phyloP scores from a whole-genome alignment of 225 moss, liverwort and hornwort genomes.

The Bryum argenteum region DNA sequence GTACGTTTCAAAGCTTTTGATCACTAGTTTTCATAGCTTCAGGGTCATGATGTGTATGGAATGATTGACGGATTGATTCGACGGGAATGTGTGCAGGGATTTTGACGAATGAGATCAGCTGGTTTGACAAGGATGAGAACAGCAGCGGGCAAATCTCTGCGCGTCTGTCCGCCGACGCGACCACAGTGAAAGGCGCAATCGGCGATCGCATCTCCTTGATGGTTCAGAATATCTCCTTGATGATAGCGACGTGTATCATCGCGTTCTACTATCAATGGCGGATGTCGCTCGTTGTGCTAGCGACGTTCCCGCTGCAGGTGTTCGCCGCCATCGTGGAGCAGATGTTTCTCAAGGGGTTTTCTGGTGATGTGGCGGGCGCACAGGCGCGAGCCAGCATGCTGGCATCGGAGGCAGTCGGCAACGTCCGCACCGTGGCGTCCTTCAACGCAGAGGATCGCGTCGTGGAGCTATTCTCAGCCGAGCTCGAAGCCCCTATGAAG shows the following conservation, averaged over 20 bases:
- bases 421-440: conserved; percentile 67
- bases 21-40: neutral
- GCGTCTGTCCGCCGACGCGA: conserved; percentile 61
- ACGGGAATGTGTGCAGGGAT: conserved; percentile 33
- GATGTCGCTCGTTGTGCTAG: conserved; percentile 58
- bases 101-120: conserved; percentile 60
- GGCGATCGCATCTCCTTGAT: conserved; percentile 60
- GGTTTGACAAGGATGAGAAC: conserved; percentile 65
- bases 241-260: conserved; percentile 53
- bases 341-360: conserved; percentile 67
- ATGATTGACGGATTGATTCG: neutral
- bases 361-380: conserved; percentile 60
- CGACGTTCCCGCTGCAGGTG: conserved; percentile 60
- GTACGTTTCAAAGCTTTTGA: neutral
- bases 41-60: neutral
- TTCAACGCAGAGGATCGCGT: conserved; percentile 65
- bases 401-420: conserved; percentile 57
- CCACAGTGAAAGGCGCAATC: conserved; percentile 66
- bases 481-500: conserved; percentile 55
- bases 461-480: conserved; percentile 41
- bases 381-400: conserved; percentile 67
- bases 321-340: conserved; percentile 59
- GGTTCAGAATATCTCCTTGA: conserved; percentile 48
- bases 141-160: conserved; percentile 59
- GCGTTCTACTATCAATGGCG: conserved; percentile 49